Evolutionary conservation across 495 filamentous ascomycete genomes (phyloP).

Genomic region (Aspergillus sclerotiicarbonarius): DNA sequence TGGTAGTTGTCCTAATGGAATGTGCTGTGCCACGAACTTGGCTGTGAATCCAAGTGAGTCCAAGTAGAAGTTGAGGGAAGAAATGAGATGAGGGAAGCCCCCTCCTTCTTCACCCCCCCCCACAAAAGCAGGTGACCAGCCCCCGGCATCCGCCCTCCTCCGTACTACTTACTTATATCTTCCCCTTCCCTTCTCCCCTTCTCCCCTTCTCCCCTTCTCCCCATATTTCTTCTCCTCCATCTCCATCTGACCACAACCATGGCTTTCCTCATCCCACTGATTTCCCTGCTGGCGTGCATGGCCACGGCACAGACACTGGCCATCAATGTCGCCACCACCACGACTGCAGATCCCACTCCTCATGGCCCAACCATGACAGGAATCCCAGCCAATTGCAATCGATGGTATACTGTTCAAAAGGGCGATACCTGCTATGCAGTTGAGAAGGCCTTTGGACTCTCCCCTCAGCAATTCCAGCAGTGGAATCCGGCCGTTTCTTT

Average conservation of each 20-base stretch:
- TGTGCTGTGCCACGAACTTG: too few relatives aligned
- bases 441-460: slow-evolving; percentile 10
- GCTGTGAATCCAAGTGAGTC: too few relatives aligned
- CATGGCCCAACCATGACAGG: slow-evolving; percentile 15
- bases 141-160: too few relatives aligned
- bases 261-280: neutral
- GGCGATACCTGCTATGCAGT: slow-evolving; percentile 22
- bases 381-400: slow-evolving; percentile 16
- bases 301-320: neutral
- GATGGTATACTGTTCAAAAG: slow-evolving; percentile 22
- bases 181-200: neutral
- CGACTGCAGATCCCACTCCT: slow-evolving; percentile 9
- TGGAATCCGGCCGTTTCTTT: slow-evolving; percentile 26
- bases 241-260: neutral
- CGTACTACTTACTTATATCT: too few relatives aligned
- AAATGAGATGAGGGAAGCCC: too few relatives aligned
- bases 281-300: neutral
- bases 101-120: too few relatives aligned
- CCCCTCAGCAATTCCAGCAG: slow-evolving; percentile 16
- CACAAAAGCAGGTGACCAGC: too few relatives aligned
- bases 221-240: neutral
- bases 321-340: neutral
- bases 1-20: too few relatives aligned
- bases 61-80: too few relatives aligned
- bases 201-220: neutral